phyloP scores from a whole-genome alignment of 208 protist genomes.

The Trypanosoma brucei region DNA sequence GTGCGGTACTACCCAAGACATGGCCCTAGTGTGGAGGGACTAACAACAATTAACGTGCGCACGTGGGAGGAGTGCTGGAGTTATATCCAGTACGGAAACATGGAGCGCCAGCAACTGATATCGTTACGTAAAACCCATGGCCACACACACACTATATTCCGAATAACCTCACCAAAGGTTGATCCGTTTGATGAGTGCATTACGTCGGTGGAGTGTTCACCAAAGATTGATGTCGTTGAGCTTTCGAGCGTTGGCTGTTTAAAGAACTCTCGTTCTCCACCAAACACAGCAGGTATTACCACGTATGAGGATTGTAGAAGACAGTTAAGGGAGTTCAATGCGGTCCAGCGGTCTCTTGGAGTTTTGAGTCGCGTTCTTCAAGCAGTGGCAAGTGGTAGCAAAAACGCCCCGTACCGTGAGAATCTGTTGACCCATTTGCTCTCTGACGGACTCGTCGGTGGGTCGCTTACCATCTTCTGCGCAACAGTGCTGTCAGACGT shows the following conservation, averaged over 20 bases:
- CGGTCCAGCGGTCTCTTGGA: slow-evolving; percentile 72
- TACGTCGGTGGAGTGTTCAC: slow-evolving; percentile 33
- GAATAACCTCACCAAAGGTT: slow-evolving; percentile 74
- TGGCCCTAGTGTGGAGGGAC: slow-evolving; percentile 72
- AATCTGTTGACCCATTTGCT: slow-evolving; percentile 90
- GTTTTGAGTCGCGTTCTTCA: slow-evolving; percentile 78
- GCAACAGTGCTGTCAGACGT: slow-evolving; percentile 71
- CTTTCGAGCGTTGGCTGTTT: slow-evolving; percentile 68
- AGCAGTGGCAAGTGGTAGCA: slow-evolving; percentile 32
- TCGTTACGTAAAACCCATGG: slow-evolving; percentile 92
- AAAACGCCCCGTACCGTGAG: slow-evolving; percentile 72
- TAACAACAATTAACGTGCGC: slow-evolving; percentile 69
- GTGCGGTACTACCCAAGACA: slow-evolving; percentile 63
- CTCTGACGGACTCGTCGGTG: slow-evolving; percentile 77
- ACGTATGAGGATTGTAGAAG: slow-evolving; percentile 23
- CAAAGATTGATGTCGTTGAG: slow-evolving; percentile 79
- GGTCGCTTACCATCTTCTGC: slow-evolving; percentile 81
- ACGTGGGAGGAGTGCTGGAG: slow-evolving; percentile 60
- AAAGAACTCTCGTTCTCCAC: background rate
- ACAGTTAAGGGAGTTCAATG: slow-evolving; percentile 60
- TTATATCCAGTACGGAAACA: slow-evolving; percentile 64
- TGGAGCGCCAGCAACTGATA: slow-evolving; percentile 50
- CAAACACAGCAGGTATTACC: background rate
- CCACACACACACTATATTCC: slow-evolving; percentile 95
- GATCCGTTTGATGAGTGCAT: slow-evolving; percentile 50